These are phyloP conservation scores for Penicillium sp. DNA, from an alignment of 2,329 filamentous ascomycete genomes.

Conservation along the genomic window DNA sequence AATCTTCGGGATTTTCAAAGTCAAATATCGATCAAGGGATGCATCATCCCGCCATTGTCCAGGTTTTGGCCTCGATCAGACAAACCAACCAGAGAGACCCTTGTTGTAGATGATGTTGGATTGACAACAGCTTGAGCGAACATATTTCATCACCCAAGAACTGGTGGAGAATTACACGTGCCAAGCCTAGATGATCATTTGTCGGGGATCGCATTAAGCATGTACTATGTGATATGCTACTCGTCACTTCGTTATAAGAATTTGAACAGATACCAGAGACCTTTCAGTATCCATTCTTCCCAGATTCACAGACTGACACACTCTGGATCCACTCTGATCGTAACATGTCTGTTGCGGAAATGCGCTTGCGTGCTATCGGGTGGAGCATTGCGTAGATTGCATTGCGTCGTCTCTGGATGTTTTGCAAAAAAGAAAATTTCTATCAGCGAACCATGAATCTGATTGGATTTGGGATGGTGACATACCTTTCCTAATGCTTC, in stretches of 20 bases:
- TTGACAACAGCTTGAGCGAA: no score
- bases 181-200: no score
- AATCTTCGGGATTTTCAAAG: no score
- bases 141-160: no score
- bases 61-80: no score
- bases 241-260: not conserved
- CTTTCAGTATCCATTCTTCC: slow-evolving; percentile 12
- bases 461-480: not conserved
- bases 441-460: not conserved
- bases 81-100: no score
- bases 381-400: slow-evolving; percentile 29
- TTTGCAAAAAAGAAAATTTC: not conserved
- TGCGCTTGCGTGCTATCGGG: slow-evolving; percentile 19
- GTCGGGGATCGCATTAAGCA: no score
- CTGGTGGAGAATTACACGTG: no score
- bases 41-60: no score
- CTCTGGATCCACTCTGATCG: slow-evolving; percentile 24
- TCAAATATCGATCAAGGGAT: no score
- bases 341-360: slow-evolving; percentile 18
- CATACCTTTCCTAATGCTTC: slow-evolving; percentile 21
- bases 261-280: not conserved
- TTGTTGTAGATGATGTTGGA: no score
- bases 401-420: slow-evolving; percentile 18
- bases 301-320: slow-evolving; percentile 20
- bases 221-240: not conserved